Evolutionary conservation across 768 basidiomycete genomes (phyloP).

Genomic region (Serpula lacrymans): DNA sequence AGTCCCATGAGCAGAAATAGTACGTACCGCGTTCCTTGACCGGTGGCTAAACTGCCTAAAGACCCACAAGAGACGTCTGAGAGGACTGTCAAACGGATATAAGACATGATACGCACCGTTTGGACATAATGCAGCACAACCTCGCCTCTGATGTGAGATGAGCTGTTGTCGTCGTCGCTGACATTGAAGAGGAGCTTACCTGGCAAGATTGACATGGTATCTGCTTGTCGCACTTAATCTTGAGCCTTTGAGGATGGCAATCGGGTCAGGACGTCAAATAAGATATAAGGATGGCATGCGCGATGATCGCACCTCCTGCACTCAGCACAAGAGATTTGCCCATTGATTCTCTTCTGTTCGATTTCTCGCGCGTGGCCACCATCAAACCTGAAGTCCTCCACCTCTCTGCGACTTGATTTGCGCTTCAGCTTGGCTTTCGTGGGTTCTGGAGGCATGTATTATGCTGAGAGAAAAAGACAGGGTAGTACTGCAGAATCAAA

Average conservation of each 20-base stretch:
- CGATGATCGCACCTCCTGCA: slow-evolving; percentile 73
- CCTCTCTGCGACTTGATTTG: slow-evolving; percentile 44
- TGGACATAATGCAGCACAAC: slow-evolving; percentile 68
- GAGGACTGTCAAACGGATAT: too few species aligned
- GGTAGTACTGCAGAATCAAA: slow-evolving; percentile 6
- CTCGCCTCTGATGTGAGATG: slow-evolving; percentile 47
- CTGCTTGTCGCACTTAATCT: slow-evolving; percentile 82
- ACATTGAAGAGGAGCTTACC: slow-evolving; percentile 30
- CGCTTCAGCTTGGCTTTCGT: slow-evolving; percentile 50
- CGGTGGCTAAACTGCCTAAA: slow-evolving; percentile 79
- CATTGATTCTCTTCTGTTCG: slow-evolving; percentile 70
- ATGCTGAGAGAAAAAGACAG: slow-evolving; percentile 8
- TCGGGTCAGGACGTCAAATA: slow-evolving; percentile 21
- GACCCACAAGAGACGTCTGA: too few species aligned
- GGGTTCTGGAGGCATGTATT: slow-evolving; percentile 54
- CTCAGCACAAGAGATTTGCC: slow-evolving; percentile 77
- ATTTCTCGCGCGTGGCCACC: slow-evolving; percentile 59
- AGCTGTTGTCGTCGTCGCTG: too few species aligned
- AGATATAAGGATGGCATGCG: slow-evolving; percentile 23
- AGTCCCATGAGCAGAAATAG: not conserved
- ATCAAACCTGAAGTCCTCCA: slow-evolving; percentile 49
- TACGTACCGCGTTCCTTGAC: slow-evolving; percentile 66
- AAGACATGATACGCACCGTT: slow-evolving; percentile 52
- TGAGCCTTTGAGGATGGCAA: slow-evolving; percentile 45
- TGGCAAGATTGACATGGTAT: slow-evolving; percentile 78